Conservation (phyloP, 1,284 basidiomycete genomes). For the Salmacisia buchloeana region DNA sequence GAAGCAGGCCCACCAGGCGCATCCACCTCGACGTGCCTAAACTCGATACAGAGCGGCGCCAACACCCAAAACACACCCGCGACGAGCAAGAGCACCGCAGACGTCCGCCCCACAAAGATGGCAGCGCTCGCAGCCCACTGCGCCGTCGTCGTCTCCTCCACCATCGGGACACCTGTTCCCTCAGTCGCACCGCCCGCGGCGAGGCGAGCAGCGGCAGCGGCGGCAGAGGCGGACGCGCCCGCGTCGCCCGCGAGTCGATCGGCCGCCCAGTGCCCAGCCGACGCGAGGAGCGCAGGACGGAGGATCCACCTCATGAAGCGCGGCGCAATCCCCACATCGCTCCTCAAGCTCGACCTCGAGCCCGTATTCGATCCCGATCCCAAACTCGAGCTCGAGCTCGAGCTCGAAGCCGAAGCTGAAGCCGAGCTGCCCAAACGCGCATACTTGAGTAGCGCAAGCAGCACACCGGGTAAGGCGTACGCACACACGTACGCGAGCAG, state of each 20-base stretch:
- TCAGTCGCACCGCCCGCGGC: neutral
- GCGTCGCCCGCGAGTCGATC: constrained; percentile 23
- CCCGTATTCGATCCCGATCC: too few relatives aligned
- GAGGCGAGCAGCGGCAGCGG: neutral
- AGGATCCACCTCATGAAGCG: constrained; percentile 34
- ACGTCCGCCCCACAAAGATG: constrained; percentile 24
- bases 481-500: constrained; percentile 27
- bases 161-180: too few relatives aligned
- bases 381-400: too few relatives aligned
- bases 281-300: constrained; percentile 34
- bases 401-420: neutral
- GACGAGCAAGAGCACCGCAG: constrained; percentile 20
- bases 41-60: constrained; percentile 41
- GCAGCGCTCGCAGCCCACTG: constrained; percentile 11
- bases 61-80: constrained; percentile 36
- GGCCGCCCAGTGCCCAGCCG: constrained; percentile 36
- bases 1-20: neutral
- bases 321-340: constrained; percentile 31
- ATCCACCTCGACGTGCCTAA: constrained; percentile 26
- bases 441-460: constrained; percentile 9
- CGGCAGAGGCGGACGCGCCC: neutral
- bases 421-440: neutral
- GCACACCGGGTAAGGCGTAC: constrained; percentile 19
- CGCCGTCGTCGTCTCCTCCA: constrained; percentile 13
- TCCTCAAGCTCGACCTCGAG: constrained; percentile 22